Conservation (phyloP, 2,329 filamentous ascomycete species). For the Colletotrichum destructivum region DNA sequence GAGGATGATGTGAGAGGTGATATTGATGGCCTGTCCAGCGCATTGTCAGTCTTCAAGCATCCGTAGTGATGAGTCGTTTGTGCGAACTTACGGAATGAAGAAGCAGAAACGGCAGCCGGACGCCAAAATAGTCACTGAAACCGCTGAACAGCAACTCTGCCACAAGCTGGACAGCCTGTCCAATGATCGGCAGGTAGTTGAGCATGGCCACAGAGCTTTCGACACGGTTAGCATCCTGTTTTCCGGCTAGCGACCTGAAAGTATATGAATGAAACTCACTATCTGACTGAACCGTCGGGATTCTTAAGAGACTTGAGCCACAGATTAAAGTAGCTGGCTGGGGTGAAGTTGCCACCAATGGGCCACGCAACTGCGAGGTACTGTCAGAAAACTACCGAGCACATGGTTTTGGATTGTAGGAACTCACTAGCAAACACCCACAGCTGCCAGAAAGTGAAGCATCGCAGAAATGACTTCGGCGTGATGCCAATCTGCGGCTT, state of each 20-base stretch:
- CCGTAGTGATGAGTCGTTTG: background rate
- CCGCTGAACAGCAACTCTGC: slow-evolving; percentile 30
- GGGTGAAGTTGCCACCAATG: slow-evolving; percentile 32
- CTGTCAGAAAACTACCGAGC: background rate
- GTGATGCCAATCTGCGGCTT: slow-evolving; percentile 37
- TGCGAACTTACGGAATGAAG: slow-evolving; percentile 19
- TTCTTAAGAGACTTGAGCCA: slow-evolving; percentile 34
- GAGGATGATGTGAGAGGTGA: slow-evolving; percentile 25
- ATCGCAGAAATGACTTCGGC: slow-evolving; percentile 28
- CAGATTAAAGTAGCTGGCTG: slow-evolving; percentile 30
- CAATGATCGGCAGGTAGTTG: slow-evolving; percentile 30
- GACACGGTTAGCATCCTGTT: background rate
- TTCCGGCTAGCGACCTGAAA: background rate
- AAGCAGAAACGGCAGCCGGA: slow-evolving; percentile 25
- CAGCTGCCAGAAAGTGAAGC: slow-evolving; percentile 33
- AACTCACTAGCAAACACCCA: slow-evolving; percentile 32
- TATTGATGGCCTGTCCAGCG: slow-evolving; percentile 21
- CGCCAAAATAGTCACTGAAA: slow-evolving; percentile 30
- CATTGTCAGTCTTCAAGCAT: background rate
- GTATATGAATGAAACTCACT: background rate
- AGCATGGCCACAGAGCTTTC: slow-evolving; percentile 27
- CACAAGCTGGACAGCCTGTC: slow-evolving; percentile 28
- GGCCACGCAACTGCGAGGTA: slow-evolving; percentile 14
- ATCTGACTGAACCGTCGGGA: slow-evolving; percentile 28
- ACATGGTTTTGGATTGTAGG: accelerated